Conservation (phyloP, 2,329 filamentous ascomycete species). For the Colletotrichum aenigma region DNA sequence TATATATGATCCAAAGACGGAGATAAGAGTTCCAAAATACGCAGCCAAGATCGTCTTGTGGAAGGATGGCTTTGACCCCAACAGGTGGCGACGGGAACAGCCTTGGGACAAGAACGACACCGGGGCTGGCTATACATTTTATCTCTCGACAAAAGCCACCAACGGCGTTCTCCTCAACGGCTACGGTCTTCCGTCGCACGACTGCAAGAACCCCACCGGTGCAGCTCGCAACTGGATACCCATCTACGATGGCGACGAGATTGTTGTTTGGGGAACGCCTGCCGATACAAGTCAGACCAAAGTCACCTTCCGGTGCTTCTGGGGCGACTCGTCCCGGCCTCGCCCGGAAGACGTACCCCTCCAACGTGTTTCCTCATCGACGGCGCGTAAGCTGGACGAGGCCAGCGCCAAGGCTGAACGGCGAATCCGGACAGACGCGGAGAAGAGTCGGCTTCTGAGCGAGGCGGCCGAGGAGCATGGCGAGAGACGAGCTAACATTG, state of each 20-base stretch:
- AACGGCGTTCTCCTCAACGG: conserved; percentile 80
- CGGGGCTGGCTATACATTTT: conserved; percentile 67
- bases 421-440: conserved; percentile 42
- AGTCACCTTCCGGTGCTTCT: conserved; percentile 58
- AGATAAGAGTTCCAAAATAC: conserved; percentile 79
- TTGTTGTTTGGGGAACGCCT: conserved; percentile 70
- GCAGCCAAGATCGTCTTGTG: conserved; percentile 81
- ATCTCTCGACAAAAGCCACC: conserved; percentile 80
- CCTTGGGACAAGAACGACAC: conserved; percentile 42
- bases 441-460: conserved; percentile 43
- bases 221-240: conserved; percentile 68
- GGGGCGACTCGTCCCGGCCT: conserved; percentile 56
- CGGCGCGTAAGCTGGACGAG: conserved; percentile 52
- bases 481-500: conserved; percentile 43
- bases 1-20: conserved; percentile 64
- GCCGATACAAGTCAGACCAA: conserved; percentile 42
- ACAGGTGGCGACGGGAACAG: conserved; percentile 52
- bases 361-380: conserved; percentile 38
- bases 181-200: conserved; percentile 62
- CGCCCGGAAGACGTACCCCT: conserved; percentile 40
- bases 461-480: conserved; percentile 50
- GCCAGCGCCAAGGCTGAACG: conserved; percentile 50
- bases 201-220: conserved; percentile 56
- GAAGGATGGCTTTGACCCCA: conserved; percentile 68
- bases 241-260: conserved; percentile 76